Evolutionary conservation across 2,329 filamentous ascomycete genomes (phyloP).

Genomic region (Cercospora sojina): DNA sequence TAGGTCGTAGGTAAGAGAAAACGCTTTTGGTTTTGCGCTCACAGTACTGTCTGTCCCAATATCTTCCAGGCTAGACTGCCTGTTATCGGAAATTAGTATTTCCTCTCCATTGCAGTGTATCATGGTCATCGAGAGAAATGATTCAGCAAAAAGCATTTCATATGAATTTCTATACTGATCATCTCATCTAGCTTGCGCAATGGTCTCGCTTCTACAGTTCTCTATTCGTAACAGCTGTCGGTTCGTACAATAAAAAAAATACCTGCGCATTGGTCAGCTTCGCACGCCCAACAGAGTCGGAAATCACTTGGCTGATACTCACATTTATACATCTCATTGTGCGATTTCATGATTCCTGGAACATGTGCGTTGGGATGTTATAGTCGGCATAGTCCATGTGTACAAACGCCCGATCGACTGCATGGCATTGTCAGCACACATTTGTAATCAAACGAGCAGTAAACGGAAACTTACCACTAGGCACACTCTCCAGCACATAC

Average conservation of each 20-base stretch:
- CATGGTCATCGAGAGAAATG: no score
- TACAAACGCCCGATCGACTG: conserved; percentile 56
- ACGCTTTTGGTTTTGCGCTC: no score
- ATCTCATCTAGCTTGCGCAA: not conserved
- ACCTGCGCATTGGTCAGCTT: not conserved
- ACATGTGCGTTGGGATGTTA: conserved; percentile 53
- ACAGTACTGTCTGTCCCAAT: no score
- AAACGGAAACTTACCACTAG: conserved; percentile 53
- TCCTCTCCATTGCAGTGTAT: no score
- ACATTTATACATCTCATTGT: not conserved
- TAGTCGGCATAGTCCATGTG: conserved; percentile 54
- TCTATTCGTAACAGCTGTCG: not conserved
- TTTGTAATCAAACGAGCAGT: not conserved
- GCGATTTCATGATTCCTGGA: conserved; percentile 41
- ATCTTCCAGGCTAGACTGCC: no score
- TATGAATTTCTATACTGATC: not conserved
- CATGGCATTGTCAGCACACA: not conserved
- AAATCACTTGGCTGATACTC: not conserved
- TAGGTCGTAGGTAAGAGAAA: no score
- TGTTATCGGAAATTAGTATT: no score
- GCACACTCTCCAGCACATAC: conserved; percentile 81
- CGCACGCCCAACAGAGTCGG: no score
- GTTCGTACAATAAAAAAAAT: not conserved
- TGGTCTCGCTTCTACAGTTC: not conserved
- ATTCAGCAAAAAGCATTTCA: not conserved